Evolutionary conservation across 2,329 filamentous ascomycete genomes (phyloP), one percentile per base, ranked within the genome.

Genomic region (Ophiostoma angusticollis): DNA sequence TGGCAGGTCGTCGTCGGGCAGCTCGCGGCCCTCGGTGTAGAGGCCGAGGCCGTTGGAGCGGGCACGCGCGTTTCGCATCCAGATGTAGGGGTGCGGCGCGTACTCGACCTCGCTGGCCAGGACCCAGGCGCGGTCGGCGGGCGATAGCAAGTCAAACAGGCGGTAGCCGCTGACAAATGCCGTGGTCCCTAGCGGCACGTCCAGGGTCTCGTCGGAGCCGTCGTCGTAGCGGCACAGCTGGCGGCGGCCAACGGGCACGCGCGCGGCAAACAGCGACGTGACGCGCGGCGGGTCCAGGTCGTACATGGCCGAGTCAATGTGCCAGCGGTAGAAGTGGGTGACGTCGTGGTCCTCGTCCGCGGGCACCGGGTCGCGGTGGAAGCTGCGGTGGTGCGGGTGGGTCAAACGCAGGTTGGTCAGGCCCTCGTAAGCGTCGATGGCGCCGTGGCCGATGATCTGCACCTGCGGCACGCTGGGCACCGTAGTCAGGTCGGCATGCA

Each of bases 291-390:
- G 82, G 80, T 14, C 72, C 4, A 84, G 67, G 14, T 73, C 78
- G 52, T 85, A 85, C 6, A 85, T 61, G 1, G 81, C 80, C 3
- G 81, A 80, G 50, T 85, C 81, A 37, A 86, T 84, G 54, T 85
- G 81, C 81, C 81, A 86, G 39, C 81, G 65, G 58, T 83, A 85
- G 58, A 83, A 75, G 58, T 60, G 61, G 1, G 67, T 71, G 42
- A 55, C 64, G 2, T 55, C 49, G 40, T 61, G 64, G 2, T 61
- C 56, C 2, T 55, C 52, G 6, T 49, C 40, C 1, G 49, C 41
- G 0, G 77, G 66, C 42, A 84, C n/a, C 3, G 45, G 45, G 6
- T 25, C 5, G 18, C 43, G 43, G 24, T 47, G 45, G 28, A 47
- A 47, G 1, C 43, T 43, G 6, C 43, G 45, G 39, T 47, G 43